These are phyloP conservation scores for Ruellia speciosa DNA, from an alignment of 305 asterid species.

Conservation along the genomic window DNA sequence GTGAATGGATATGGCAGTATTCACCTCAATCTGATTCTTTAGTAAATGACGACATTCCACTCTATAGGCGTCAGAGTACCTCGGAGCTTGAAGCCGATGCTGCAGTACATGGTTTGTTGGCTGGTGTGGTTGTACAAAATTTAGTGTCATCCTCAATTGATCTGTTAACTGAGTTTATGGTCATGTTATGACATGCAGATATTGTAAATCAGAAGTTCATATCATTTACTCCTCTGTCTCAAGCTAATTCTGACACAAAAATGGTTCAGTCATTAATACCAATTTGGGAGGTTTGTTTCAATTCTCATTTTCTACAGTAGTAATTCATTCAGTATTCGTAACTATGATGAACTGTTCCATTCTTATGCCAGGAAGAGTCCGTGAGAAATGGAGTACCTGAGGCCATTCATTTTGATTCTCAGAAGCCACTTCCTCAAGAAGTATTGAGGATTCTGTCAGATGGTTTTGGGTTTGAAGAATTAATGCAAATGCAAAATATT, in stretches of 20 bases:
- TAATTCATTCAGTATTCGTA: constrained; percentile 19
- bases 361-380: constrained; percentile 57
- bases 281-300: constrained; percentile 85
- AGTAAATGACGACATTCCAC: constrained; percentile 34
- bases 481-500: constrained; percentile 34
- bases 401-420: constrained; percentile 42
- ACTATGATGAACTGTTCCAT: constrained; percentile 22
- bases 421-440: constrained; percentile 65
- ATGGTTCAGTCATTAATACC: constrained; percentile 94
- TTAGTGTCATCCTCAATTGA: constrained; percentile 11
- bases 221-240: constrained; percentile 65
- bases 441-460: constrained; percentile 62
- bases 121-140: constrained; percentile 21
- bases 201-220: constrained; percentile 64
- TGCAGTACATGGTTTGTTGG: constrained; percentile 58
- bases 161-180: constrained; percentile 17
- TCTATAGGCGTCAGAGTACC: constrained; percentile 62
- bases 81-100: constrained; percentile 96
- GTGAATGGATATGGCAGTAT: constrained; percentile 72
- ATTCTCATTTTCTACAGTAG: constrained; percentile 15
- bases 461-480: constrained; percentile 45
- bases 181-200: constrained; percentile 41
- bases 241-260: constrained; percentile 55
- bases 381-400: constrained; percentile 63
- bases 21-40: constrained; percentile 40